phyloP scores from a whole-genome alignment of 2,329 filamentous ascomycete species.

The Ceratocystis cacaofunesta region DNA sequence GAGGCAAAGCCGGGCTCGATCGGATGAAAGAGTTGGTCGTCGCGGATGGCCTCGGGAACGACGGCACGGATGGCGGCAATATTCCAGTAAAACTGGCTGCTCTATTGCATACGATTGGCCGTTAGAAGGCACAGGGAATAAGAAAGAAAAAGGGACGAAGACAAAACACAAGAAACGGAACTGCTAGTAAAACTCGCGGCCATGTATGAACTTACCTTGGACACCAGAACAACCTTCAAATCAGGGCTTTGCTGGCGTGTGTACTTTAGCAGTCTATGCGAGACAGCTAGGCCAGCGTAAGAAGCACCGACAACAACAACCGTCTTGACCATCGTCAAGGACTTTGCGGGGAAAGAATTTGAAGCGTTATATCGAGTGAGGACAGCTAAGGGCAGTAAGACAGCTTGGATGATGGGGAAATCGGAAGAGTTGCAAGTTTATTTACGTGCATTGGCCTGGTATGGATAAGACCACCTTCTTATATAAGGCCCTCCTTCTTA shows the following conservation, averaged over 20 bases:
- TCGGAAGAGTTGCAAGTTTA: background rate
- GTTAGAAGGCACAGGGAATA: background rate
- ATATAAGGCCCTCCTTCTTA: background rate
- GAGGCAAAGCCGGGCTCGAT: constrained; percentile 35
- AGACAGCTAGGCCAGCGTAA: constrained; percentile 37
- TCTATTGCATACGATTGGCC: constrained; percentile 25
- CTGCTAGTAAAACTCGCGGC: too few relatives aligned
- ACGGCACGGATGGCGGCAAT: constrained; percentile 41
- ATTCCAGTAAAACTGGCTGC: constrained; percentile 45
- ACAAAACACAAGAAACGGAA: background rate
- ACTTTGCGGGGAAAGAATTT: background rate
- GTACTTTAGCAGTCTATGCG: constrained; percentile 41
- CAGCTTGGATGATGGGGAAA: background rate
- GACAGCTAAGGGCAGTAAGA: background rate
- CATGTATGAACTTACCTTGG: constrained; percentile 30
- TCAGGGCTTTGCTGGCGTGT: constrained; percentile 30
- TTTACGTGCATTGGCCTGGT: background rate
- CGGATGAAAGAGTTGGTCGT: constrained; percentile 36
- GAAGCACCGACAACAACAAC: constrained; percentile 41
- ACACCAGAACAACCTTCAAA: constrained; percentile 40
- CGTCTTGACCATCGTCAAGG: constrained; percentile 32
- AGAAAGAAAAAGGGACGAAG: background rate
- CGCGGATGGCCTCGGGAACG: constrained; percentile 34
- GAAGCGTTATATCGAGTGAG: background rate
- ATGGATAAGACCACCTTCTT: background rate